phyloP scores from a whole-genome alignment of 345 rosid species.

The Alliaria petiolata region DNA sequence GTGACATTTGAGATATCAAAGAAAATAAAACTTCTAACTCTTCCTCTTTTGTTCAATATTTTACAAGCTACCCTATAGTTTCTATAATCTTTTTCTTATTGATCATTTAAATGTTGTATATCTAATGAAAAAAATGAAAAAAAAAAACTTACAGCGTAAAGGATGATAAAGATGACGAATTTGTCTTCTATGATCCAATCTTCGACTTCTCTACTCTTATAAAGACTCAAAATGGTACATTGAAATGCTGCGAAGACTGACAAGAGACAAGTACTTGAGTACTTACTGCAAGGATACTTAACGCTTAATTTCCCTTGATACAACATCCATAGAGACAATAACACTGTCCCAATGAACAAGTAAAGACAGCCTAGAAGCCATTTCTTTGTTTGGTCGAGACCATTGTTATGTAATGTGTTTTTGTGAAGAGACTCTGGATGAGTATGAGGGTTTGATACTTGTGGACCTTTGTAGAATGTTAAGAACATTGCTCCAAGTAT shows the following conservation, averaged over 20 bases:
- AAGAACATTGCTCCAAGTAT: slow-evolving; percentile 52
- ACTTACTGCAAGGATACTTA: slow-evolving; percentile 44
- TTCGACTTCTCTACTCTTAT: slow-evolving; percentile 32
- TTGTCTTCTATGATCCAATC: slow-evolving; percentile 47
- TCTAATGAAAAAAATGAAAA: neutral
- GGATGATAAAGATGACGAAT: slow-evolving; percentile 34
- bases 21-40: neutral
- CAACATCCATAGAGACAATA: slow-evolving; percentile 55
- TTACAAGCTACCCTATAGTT: neutral
- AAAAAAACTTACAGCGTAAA: slow-evolving; percentile 41
- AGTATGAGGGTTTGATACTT: slow-evolving; percentile 28
- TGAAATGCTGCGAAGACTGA: slow-evolving; percentile 54
- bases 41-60: neutral
- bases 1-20: neutral
- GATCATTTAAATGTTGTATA: neutral
- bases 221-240: slow-evolving; percentile 43
- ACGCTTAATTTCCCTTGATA: slow-evolving; percentile 44
- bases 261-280: slow-evolving; percentile 56
- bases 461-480: slow-evolving; percentile 51
- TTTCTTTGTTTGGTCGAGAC: slow-evolving; percentile 27
- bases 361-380: slow-evolving; percentile 48
- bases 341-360: slow-evolving; percentile 27
- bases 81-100: neutral
- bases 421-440: slow-evolving; percentile 7
- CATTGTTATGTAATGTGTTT: slow-evolving; percentile 2